These are phyloP conservation scores for Parathielavia hyrcaniae DNA, from an alignment of 495 filamentous ascomycete species.

Conservation along the genomic window DNA sequence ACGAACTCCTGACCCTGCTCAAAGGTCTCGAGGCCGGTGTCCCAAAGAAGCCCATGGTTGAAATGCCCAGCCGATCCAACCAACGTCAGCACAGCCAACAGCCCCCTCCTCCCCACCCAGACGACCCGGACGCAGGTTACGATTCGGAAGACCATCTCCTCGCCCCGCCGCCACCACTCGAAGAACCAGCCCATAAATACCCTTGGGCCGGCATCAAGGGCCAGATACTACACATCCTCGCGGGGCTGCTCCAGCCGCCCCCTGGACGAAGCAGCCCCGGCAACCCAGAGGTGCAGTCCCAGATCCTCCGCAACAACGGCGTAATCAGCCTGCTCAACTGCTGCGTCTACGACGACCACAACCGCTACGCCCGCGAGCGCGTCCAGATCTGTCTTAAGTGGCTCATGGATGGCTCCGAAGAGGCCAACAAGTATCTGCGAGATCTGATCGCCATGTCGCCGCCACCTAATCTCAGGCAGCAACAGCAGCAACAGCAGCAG, in stretches of 20 bases:
- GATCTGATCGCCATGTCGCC: slow-evolving; percentile 45
- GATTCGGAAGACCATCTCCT: slow-evolving; percentile 42
- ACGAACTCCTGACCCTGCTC: slow-evolving; percentile 76
- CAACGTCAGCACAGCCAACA: slow-evolving; percentile 8
- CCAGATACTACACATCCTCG: slow-evolving; percentile 79
- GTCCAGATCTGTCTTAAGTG: slow-evolving; percentile 87
- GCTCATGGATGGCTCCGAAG: slow-evolving; percentile 74
- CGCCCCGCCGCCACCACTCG: slow-evolving; percentile 55
- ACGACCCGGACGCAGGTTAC: slow-evolving; percentile 33
- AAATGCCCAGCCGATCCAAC: slow-evolving; percentile 22
- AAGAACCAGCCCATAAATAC: slow-evolving; percentile 78
- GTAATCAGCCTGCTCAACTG: slow-evolving; percentile 81
- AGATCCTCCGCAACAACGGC: slow-evolving; percentile 74
- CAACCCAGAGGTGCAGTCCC: slow-evolving; percentile 73
- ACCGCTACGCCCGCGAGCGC: slow-evolving; percentile 84
- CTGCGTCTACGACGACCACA: slow-evolving; percentile 78
- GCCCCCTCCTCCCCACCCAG: slow-evolving; percentile 18
- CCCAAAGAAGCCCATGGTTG: slow-evolving; percentile 50
- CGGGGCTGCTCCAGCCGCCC: slow-evolving; percentile 61
- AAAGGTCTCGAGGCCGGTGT: slow-evolving; percentile 82
- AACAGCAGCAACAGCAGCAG: neutral
- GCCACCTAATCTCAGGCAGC: slow-evolving; percentile 24
- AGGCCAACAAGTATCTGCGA: slow-evolving; percentile 69
- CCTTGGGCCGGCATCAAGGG: slow-evolving; percentile 93
- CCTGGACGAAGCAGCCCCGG: slow-evolving; percentile 51